phyloP scores from a whole-genome alignment of 2,329 filamentous ascomycete species.

The Leptographium wingfieldii region DNA sequence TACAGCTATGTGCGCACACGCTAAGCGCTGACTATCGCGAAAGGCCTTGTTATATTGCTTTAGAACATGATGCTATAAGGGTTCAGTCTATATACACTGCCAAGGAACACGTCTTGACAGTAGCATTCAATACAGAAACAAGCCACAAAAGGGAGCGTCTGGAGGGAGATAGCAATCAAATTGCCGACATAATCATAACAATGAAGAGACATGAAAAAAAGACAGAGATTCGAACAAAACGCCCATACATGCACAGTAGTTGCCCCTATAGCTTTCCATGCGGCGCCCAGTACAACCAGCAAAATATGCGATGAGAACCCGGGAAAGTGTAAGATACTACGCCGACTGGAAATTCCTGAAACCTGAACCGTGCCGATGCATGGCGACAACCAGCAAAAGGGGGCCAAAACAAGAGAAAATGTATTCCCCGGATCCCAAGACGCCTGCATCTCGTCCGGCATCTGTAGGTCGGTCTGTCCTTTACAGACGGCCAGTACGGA shows the following conservation, averaged over 20 bases:
- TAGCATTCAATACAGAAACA: neutral
- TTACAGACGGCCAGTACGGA: constrained; percentile 4
- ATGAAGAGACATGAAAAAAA: neutral
- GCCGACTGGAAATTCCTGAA: neutral
- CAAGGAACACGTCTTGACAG: neutral
- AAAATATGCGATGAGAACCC: neutral
- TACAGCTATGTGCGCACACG: neutral
- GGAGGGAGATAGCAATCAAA: neutral
- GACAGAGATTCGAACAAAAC: neutral
- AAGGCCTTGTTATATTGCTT: neutral
- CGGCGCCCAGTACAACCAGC: constrained; percentile 1
- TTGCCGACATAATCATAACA: neutral
- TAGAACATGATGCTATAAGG: neutral
- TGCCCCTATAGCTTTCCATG: neutral
- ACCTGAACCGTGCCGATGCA: neutral
- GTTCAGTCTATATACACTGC: neutral
- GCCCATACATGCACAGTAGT: constrained; percentile 5
- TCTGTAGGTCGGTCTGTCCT: neutral
- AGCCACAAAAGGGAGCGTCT: neutral
- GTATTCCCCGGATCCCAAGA: neutral
- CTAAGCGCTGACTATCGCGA: neutral
- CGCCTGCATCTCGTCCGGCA: neutral
- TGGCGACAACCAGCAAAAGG: neutral
- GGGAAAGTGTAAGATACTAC: neutral
- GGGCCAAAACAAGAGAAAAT: neutral